phyloP scores from a whole-genome alignment of 106 monocot species.

The Dioscorea zingiberensis region DNA sequence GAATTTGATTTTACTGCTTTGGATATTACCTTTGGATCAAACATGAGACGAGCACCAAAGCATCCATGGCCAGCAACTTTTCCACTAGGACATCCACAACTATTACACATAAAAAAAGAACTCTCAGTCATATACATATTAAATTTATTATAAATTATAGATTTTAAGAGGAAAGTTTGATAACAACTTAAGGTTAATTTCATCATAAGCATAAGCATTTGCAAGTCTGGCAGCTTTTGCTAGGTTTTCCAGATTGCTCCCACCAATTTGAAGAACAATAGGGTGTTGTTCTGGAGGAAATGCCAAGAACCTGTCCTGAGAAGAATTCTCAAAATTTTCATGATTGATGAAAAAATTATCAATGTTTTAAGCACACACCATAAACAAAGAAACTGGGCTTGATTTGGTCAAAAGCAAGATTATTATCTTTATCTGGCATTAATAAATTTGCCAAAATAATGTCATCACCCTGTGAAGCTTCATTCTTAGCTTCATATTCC shows the following conservation, averaged over 20 bases:
- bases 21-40: constrained; percentile 79
- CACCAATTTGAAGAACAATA: constrained; percentile 95
- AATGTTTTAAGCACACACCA: too few species aligned
- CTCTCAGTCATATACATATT: background rate
- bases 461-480: too few species aligned
- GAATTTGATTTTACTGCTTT: background rate
- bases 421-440: too few species aligned
- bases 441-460: too few species aligned
- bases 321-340: background rate
- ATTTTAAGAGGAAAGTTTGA: background rate
- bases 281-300: constrained; percentile 88
- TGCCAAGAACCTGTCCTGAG: constrained; percentile 91
- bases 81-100: constrained; percentile 96
- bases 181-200: constrained; percentile 87
- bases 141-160: background rate
- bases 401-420: too few species aligned
- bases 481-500: too few species aligned
- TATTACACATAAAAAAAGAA: constrained; percentile 20
- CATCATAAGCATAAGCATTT: constrained; percentile 74
- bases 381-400: too few species aligned
- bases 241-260: constrained; percentile 87
- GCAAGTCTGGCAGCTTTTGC: constrained; percentile 93
- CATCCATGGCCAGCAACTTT: constrained; percentile 99
- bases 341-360: too few species aligned
- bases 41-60: constrained; percentile 95